A percentile compares a stretch with the other conserved stretches of the same genome.
Conservation (phyloP, 148 eudicot species). For the Silene conica region DNA sequence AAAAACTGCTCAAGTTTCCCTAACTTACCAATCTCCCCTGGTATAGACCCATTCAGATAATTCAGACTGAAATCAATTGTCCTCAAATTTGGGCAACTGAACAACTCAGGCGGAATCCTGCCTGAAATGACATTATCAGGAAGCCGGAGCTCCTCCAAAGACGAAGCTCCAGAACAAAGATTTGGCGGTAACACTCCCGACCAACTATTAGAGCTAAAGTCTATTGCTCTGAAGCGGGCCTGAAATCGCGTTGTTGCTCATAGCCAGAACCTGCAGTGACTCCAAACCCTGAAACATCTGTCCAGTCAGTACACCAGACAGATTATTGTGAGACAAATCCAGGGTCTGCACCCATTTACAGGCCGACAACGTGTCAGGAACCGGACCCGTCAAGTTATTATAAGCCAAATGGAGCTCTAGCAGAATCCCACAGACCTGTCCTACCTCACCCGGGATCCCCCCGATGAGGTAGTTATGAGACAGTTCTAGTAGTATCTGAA, state of each 20-base stretch:
- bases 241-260: constrained; percentile 62
- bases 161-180: constrained; percentile 55
- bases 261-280: constrained; percentile 53
- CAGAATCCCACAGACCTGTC: constrained; percentile 59
- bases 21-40: constrained; percentile 60
- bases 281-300: constrained; percentile 42
- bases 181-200: constrained; percentile 63
- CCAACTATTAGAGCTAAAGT: constrained; percentile 78
- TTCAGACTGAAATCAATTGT: constrained; percentile 81
- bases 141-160: constrained; percentile 69
- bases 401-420: constrained; percentile 50
- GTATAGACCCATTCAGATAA: constrained; percentile 74
- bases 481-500: constrained; percentile 67
- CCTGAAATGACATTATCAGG: constrained; percentile 75
- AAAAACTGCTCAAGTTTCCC: constrained; percentile 74
- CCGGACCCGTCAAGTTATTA: constrained; percentile 66
- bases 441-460: constrained; percentile 57
- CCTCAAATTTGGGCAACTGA: constrained; percentile 51
- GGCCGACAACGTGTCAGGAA: constrained; percentile 55
- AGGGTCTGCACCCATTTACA: constrained; percentile 67
- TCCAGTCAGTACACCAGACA: constrained; percentile 63
- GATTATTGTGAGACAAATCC: constrained; percentile 68
- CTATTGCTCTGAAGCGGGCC: constrained; percentile 69
- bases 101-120: constrained; percentile 62
- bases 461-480: constrained; percentile 70